Conservation (phyloP, 78 protist species). For the Protostelium mycophagum region DNA sequence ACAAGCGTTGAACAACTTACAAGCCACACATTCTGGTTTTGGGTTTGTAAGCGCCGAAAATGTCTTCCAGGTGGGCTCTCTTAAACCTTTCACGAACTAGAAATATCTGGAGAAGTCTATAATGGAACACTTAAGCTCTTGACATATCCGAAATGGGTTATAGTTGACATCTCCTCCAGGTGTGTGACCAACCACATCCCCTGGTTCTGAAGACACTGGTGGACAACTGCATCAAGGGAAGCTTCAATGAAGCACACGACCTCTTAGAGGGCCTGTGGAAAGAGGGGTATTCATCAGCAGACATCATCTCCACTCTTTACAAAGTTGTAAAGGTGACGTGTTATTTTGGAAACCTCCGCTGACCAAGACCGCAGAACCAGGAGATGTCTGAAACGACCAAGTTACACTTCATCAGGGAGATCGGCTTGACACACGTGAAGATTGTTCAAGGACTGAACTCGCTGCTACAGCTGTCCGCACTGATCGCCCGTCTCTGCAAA, state of each 20-base stretch:
- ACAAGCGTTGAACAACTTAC: constrained; percentile 91
- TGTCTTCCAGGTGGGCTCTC: constrained; percentile 88
- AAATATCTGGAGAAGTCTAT: not conserved
- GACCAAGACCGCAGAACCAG: not conserved
- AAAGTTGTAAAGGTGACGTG: constrained; percentile 47
- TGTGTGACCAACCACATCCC: constrained; percentile 98
- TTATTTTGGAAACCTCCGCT: not conserved
- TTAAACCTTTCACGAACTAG: not conserved
- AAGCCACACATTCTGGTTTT: constrained; percentile 94
- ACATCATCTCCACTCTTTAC: constrained; percentile 79
- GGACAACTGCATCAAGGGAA: constrained; percentile 15
- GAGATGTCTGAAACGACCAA: constrained; percentile 53
- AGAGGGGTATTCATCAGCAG: constrained; percentile 84
- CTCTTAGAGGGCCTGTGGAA: constrained; percentile 16
- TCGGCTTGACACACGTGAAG: constrained; percentile 80
- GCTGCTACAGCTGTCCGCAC: constrained; percentile 84
- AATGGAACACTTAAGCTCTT: too few species aligned
- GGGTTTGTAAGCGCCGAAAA: constrained; percentile 73
- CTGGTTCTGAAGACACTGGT: constrained; percentile 46
- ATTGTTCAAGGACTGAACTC: constrained; percentile 83
- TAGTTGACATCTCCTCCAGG: constrained; percentile 23
- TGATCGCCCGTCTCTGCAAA: constrained; percentile 71
- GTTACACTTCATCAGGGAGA: constrained; percentile 77
- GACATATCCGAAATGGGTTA: too few species aligned
- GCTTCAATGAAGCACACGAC: constrained; percentile 31